phyloP scores from a whole-genome alignment of 2,329 filamentous ascomycete species.

The Alternaria gansuensis region DNA sequence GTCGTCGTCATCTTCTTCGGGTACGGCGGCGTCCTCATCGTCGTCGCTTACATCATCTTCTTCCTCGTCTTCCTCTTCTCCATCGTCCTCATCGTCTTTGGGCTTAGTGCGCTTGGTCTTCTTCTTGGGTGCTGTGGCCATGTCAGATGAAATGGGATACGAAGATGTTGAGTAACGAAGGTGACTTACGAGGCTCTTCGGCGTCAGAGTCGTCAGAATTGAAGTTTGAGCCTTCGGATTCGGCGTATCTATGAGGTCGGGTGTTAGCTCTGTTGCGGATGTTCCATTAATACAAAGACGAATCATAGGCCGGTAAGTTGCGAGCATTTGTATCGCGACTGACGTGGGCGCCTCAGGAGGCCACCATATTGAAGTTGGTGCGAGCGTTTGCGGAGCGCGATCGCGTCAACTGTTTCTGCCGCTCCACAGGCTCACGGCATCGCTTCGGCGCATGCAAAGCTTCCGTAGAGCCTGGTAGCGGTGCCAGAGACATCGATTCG shows the following conservation, averaged over 20 bases:
- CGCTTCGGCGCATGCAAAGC: constrained; percentile 21
- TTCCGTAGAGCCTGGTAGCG: constrained; percentile 26
- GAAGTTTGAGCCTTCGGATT: constrained; percentile 51
- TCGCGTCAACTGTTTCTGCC: neutral
- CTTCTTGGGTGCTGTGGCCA: constrained; percentile 46
- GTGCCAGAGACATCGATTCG: constrained; percentile 23
- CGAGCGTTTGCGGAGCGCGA: neutral
- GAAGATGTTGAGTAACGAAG: neutral
- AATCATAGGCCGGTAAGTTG: no score
- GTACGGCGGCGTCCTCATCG: constrained; percentile 15
- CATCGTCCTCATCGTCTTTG: constrained; percentile 44
- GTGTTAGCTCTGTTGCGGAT: constrained; percentile 30
- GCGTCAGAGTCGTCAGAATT: constrained; percentile 50
- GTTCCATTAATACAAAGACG: neutral
- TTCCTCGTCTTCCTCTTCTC: constrained; percentile 43
- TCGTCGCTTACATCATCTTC: constrained; percentile 32
- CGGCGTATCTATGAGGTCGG: constrained; percentile 44
- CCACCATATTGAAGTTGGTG: neutral
- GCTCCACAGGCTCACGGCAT: constrained; percentile 28
- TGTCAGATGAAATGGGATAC: constrained; percentile 4
- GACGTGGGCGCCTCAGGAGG: neutral
- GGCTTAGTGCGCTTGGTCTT: constrained; percentile 46
- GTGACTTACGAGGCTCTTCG: constrained; percentile 48
- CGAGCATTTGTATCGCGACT: neutral
- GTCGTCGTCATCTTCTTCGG: constrained; percentile 45